Conservation (phyloP, 768 basidiomycete genomes). For the Psilocybe subaeruginosa region DNA sequence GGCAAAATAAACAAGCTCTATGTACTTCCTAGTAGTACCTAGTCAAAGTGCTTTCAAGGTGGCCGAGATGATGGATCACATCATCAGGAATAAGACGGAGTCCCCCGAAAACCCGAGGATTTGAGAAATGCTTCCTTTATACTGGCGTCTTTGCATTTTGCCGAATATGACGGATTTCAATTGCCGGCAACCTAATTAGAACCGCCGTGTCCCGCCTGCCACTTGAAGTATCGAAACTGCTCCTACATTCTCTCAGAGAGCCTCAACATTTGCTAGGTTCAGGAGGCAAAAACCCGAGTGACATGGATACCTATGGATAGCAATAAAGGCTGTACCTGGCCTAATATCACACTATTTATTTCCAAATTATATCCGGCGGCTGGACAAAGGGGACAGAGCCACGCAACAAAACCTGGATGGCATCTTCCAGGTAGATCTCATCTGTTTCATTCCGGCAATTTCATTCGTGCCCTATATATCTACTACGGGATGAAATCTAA, state of each 20-base stretch:
- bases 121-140: neutral
- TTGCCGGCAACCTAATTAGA: conserved; percentile 20
- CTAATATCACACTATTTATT: neutral
- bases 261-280: neutral
- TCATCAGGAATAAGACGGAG: conserved; percentile 1
- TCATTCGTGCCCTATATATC: conserved; percentile 28
- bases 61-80: neutral
- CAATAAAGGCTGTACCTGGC: conserved; percentile 3
- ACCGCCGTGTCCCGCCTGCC: conserved; percentile 8
- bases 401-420: conserved; percentile 16
- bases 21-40: no score
- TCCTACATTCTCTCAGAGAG: neutral
- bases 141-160: conserved; percentile 14
- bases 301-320: neutral
- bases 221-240: neutral
- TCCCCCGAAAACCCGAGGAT: conserved; percentile 5
- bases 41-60: neutral
- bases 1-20: no score
- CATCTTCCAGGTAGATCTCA: conserved; percentile 23
- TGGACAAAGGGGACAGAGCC: conserved; percentile 12
- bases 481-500: conserved; percentile 24
- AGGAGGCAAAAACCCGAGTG: neutral
- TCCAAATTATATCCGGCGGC: conserved; percentile 21
- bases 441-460: conserved; percentile 27
- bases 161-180: conserved; percentile 18